These are phyloP conservation scores for Kickxella alabastrina DNA, from an alignment of 192 early-diverging fungal species.

Conservation along the genomic window DNA sequence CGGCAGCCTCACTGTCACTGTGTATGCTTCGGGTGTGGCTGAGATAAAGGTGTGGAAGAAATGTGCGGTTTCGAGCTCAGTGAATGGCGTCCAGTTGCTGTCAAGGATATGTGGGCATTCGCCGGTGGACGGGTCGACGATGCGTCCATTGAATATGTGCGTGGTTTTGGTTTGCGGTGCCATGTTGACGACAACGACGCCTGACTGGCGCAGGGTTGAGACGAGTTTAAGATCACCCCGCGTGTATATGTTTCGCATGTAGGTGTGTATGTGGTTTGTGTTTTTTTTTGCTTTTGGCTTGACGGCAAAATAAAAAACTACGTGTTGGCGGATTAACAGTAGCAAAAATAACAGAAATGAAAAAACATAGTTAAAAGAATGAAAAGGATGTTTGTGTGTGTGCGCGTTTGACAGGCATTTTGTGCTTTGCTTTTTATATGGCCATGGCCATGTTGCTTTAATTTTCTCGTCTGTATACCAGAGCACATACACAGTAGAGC, in stretches of 20 bases:
- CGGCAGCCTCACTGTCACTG: slow-evolving; percentile 15
- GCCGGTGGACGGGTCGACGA: slow-evolving; percentile 6
- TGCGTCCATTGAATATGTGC: slow-evolving; percentile 27
- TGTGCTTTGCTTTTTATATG: too few relatives aligned
- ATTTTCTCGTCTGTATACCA: too few relatives aligned
- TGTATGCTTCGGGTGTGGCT: slow-evolving; percentile 10
- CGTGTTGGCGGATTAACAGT: too few relatives aligned
- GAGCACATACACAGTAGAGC: too few relatives aligned
- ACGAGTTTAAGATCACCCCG: slow-evolving; percentile 4
- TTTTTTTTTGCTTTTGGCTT: background rate
- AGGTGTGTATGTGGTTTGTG: background rate
- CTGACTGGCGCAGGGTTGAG: slow-evolving; percentile 20
- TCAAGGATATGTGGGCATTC: slow-evolving; percentile 14
- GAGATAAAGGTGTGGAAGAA: slow-evolving; percentile 31
- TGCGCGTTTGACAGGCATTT: too few relatives aligned
- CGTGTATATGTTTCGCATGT: background rate
- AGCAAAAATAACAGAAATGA: background rate
- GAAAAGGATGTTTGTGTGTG: too few relatives aligned
- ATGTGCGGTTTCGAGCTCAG: slow-evolving; percentile 9
- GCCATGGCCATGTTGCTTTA: too few relatives aligned
- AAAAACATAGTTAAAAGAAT: too few relatives aligned
- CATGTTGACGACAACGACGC: slow-evolving; percentile 20
- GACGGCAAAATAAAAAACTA: background rate
- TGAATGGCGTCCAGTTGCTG: slow-evolving; percentile 35
- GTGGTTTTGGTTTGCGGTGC: slow-evolving; percentile 15